These are phyloP conservation scores for Penicillium subrubescens DNA, from an alignment of 495 filamentous ascomycete species.

Conservation along the genomic window DNA sequence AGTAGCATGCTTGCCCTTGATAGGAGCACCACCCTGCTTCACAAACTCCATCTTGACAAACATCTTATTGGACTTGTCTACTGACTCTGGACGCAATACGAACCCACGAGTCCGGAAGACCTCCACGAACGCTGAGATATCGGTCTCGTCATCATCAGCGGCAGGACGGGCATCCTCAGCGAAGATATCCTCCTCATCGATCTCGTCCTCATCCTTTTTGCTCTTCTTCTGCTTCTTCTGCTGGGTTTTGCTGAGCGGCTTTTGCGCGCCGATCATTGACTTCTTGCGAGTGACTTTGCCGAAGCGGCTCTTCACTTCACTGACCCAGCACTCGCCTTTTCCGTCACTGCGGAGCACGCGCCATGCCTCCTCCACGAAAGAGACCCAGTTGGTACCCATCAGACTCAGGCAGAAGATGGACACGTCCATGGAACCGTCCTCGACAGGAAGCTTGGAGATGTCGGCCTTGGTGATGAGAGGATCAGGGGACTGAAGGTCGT, in stretches of 20 bases:
- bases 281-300: conserved; percentile 61
- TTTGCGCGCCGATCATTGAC: conserved; percentile 61
- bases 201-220: conserved; percentile 38
- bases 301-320: conserved; percentile 93
- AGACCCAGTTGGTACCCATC: conserved; percentile 98
- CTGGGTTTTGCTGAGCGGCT: conserved; percentile 60
- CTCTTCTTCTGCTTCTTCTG: conserved; percentile 50
- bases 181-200: conserved; percentile 49
- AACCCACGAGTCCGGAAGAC: conserved; percentile 80
- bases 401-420: conserved; percentile 92
- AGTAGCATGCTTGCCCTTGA: conserved; percentile 67
- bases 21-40: conserved; percentile 66
- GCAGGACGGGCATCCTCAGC: conserved; percentile 50
- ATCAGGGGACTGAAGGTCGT: conserved; percentile 65
- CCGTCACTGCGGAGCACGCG: conserved; percentile 74
- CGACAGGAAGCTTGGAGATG: conserved; percentile 77
- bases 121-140: conserved; percentile 86
- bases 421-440: conserved; percentile 73
- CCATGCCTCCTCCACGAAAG: conserved; percentile 94
- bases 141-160: conserved; percentile 62
- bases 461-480: conserved; percentile 83
- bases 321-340: conserved; percentile 94
- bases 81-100: conserved; percentile 60
- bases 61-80: conserved; percentile 93
- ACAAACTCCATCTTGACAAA: conserved; percentile 95